Conservation (phyloP, 2,329 filamentous ascomycete genomes). For the Orbilia blumenaviensis region DNA sequence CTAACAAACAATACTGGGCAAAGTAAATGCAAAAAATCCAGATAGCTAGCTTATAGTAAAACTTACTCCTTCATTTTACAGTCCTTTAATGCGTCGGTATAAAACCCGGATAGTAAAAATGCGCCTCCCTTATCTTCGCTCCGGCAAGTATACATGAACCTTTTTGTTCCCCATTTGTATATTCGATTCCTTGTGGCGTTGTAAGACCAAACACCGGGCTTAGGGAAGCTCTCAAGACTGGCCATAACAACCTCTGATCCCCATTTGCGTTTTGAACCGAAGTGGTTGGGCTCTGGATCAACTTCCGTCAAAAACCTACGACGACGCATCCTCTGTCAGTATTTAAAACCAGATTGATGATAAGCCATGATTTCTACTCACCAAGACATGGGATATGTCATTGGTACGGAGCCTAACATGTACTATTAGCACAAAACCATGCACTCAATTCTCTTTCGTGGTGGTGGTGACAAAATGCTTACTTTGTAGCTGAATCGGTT, state of each 20-base stretch:
- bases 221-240: slow-evolving; percentile 4
- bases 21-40: not conserved
- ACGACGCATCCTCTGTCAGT: not conserved
- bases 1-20: too few relatives aligned
- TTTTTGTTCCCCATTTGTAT: slow-evolving; percentile 33
- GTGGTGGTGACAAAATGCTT: not conserved
- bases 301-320: slow-evolving; percentile 34
- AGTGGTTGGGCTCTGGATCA: slow-evolving; percentile 15
- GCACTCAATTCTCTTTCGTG: not conserved
- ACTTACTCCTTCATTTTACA: slow-evolving; percentile 21
- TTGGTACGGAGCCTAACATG: slow-evolving; percentile 15
- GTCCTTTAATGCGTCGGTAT: slow-evolving; percentile 3
- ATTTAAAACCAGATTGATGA: not conserved
- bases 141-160: slow-evolving; percentile 44
- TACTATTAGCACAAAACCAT: not conserved
- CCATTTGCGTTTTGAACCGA: not conserved
- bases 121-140: slow-evolving; percentile 8
- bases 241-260: slow-evolving; percentile 23
- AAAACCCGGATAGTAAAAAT: slow-evolving; percentile 2
- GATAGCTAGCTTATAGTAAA: too few relatives aligned
- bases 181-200: not conserved
- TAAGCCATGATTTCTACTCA: slow-evolving; percentile 1
- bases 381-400: slow-evolving; percentile 29
- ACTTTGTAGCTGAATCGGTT: slow-evolving; percentile 39
- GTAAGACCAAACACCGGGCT: slow-evolving; percentile 35